Evolutionary conservation across 139 green algal species (phyloP).

Genomic region (Chlamydomonas urium): DNA sequence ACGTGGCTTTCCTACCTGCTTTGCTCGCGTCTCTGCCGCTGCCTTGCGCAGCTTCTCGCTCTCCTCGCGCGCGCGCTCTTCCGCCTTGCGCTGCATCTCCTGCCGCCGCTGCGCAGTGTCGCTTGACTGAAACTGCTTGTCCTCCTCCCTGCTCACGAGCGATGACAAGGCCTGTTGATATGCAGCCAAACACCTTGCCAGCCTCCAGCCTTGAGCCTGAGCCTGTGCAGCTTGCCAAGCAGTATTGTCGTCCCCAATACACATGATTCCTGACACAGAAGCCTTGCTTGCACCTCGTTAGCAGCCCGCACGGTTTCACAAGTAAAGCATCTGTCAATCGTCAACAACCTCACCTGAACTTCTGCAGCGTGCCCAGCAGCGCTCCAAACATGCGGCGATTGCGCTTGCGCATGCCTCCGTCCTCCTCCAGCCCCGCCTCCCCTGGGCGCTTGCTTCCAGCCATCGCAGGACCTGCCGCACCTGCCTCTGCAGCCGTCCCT

Average conservation of each 20-base stretch:
- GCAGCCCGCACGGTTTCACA: neutral
- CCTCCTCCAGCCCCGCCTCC: too few species aligned
- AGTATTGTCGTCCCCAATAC: neutral
- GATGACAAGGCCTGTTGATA: neutral
- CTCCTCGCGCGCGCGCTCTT: slow-evolving; percentile 32
- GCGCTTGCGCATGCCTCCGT: slow-evolving; percentile 33
- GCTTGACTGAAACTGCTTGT: slow-evolving; percentile 17
- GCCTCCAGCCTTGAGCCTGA: neutral
- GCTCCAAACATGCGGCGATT: slow-evolving; percentile 61
- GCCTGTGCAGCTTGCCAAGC: neutral
- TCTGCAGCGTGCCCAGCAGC: slow-evolving; percentile 59
- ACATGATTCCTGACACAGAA: neutral
- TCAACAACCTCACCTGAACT: slow-evolving; percentile 29
- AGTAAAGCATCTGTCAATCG: neutral
- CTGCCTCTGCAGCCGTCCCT: too few species aligned
- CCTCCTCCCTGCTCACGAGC: slow-evolving; percentile 18
- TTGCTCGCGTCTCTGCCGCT: slow-evolving; percentile 18
- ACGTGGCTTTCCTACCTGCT: slow-evolving; percentile 1
- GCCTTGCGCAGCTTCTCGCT: slow-evolving; percentile 30
- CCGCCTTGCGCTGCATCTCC: slow-evolving; percentile 47
- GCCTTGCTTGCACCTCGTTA: neutral
- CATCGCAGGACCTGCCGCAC: too few species aligned
- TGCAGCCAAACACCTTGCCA: neutral
- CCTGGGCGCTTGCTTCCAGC: too few species aligned
- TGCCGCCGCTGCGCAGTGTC: slow-evolving; percentile 23